A percentile compares a stretch with the other conserved stretches of the same genome.
Conservation (phyloP, 768 basidiomycete genomes). For the Trametes cinnabarina region DNA sequence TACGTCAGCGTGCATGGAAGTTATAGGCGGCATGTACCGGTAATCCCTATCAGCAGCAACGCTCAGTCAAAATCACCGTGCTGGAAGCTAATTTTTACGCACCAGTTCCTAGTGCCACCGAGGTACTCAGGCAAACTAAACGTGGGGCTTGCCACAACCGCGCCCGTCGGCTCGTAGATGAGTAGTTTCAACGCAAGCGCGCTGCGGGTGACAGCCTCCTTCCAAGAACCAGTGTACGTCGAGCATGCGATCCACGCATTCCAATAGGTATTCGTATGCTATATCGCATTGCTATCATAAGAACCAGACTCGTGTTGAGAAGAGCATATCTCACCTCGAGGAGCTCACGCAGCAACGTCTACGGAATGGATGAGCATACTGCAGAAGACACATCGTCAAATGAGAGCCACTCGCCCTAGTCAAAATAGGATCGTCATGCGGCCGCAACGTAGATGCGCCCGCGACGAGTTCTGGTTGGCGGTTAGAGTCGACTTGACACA, state of each 20-base stretch:
- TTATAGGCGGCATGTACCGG: background rate
- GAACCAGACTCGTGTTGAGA: too few species aligned
- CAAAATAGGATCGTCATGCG: conserved; percentile 68
- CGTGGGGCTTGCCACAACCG: conserved; percentile 92
- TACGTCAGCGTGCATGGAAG: background rate
- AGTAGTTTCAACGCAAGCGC: conserved; percentile 92
- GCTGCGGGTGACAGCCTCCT: conserved; percentile 89
- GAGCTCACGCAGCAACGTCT: conserved; percentile 58
- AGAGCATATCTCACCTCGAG: conserved; percentile 48
- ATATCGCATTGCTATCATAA: too few species aligned
- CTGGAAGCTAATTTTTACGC: too few species aligned
- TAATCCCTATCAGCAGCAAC: conserved; percentile 15
- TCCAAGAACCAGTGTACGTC: conserved; percentile 92
- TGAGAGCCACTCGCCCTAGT: conserved; percentile 45
- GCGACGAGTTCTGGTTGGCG: conserved; percentile 37
- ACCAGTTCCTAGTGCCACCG: conserved; percentile 89
- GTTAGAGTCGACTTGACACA: background rate
- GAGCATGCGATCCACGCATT: conserved; percentile 85
- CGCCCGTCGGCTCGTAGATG: conserved; percentile 92
- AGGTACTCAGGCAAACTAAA: conserved; percentile 93
- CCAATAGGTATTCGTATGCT: conserved; percentile 83
- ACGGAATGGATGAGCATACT: background rate
- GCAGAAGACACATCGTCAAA: background rate
- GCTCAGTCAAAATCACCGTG: too few species aligned
- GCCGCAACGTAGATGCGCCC: conserved; percentile 46